Evolutionary conservation across 2,329 filamentous ascomycete genomes (phyloP).

Genomic region (Colletotrichum shisoi): DNA sequence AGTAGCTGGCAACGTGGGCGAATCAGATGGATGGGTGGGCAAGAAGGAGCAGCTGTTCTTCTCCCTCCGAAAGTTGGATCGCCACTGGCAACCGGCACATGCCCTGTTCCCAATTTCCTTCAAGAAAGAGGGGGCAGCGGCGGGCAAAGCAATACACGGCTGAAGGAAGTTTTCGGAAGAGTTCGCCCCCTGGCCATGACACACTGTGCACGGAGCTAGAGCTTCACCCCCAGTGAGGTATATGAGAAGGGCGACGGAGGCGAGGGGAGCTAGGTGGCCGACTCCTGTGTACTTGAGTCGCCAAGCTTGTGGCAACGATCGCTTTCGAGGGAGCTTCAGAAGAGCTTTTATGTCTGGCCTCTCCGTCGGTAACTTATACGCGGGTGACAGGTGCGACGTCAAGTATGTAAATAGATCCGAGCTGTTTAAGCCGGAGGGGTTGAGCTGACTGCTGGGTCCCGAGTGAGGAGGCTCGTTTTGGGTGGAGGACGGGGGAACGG

Average conservation of each 20-base stretch:
- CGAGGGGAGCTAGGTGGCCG: conserved; percentile 4
- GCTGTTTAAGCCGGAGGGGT: neutral
- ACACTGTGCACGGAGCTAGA: conserved; percentile 9
- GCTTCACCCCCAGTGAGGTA: conserved; percentile 32
- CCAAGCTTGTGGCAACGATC: conserved; percentile 15
- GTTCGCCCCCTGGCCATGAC: neutral
- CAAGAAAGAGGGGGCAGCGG: conserved; percentile 37
- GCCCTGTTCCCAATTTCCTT: conserved; percentile 40
- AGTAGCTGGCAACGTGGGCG: neutral
- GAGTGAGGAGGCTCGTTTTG: neutral
- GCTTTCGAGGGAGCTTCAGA: conserved; percentile 22
- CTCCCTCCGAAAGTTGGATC: conserved; percentile 41
- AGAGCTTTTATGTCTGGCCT: conserved; percentile 31
- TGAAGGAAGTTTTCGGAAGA: conserved; percentile 13
- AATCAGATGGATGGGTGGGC: too few relatives aligned
- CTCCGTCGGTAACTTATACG: conserved; percentile 20
- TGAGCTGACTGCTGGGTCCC: neutral
- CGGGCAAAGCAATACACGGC: conserved; percentile 45
- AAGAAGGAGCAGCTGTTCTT: conserved; percentile 45
- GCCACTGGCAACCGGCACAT: conserved; percentile 49
- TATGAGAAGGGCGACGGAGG: conserved; percentile 27
- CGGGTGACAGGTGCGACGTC: neutral
- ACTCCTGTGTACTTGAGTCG: conserved; percentile 14
- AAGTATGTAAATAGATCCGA: conserved; percentile 13
- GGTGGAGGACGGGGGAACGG: neutral